A percentile compares a stretch with the other conserved stretches of the same genome.
phyloP scores from a whole-genome alignment of 441 rosid species.

The Adansonia rubrostipa region DNA sequence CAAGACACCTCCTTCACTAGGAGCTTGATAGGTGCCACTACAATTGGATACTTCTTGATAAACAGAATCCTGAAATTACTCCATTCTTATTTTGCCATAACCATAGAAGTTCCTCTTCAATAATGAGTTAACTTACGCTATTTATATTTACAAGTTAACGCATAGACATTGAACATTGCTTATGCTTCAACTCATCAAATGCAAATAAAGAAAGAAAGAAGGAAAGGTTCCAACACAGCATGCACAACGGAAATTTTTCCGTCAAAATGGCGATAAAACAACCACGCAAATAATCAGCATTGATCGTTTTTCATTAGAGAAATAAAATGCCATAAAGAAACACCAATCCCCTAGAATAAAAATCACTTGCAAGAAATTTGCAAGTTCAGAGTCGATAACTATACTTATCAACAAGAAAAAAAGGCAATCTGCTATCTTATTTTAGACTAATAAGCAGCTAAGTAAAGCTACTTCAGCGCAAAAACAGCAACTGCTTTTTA shows the following conservation, averaged over 20 bases:
- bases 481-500: too few species aligned
- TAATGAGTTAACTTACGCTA: background rate
- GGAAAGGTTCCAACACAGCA: background rate
- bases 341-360: background rate
- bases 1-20: constrained; percentile 3
- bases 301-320: background rate
- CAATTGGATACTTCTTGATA: background rate
- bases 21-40: background rate
- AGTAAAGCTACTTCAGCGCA: too few species aligned
- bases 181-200: background rate
- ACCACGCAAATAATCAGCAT: background rate
- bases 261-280: background rate
- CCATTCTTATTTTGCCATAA: background rate
- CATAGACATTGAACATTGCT: background rate
- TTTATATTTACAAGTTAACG: background rate
- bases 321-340: background rate
- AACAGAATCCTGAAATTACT: background rate
- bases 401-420: background rate
- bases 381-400: constrained; percentile 4
- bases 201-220: constrained; percentile 7
- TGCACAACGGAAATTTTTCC: background rate
- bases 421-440: background rate
- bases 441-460: background rate
- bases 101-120: constrained; percentile 7
- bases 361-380: background rate